Base-by-base conservation (phyloP, 1,139 yeast species). In the Zygotorulaspora mrakii region DNA sequence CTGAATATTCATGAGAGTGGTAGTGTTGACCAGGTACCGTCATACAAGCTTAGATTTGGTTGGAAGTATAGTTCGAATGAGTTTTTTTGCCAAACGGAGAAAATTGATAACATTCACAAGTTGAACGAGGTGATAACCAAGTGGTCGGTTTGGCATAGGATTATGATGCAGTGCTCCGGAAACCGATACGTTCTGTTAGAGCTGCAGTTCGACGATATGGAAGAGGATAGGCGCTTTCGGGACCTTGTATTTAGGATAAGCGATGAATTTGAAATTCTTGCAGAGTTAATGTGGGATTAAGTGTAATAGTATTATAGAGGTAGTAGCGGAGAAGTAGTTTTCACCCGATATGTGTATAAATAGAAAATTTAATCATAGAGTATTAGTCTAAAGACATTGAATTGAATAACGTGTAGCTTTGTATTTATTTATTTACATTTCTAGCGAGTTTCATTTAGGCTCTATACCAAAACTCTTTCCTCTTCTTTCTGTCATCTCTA, bases 381-480 rank as follows among this genome's bases (percentile, higher is more conserved):
- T 20, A 20, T 20, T 10, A 20, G 23, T 20, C 7, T 20, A 20
- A 20, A 20, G 10, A 7, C 10, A 10, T 7, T 20, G 7, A 10
- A 20, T 20, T 10, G n/a, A 17, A 30, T 17, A 20, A 21, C 17
- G n/a, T 22, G n/a, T n/a, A n/a, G n/a, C 28, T 16, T 17, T 7
- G 14, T 45, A 45, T 45, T 39, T 42, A 45, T 44, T 42, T 11
- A 46, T 30, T 33, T 31, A 17, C n/a, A 11, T 22, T 9, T 11
- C 13, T 14, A 10, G 5, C 14, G 5, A 11, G 31, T 53, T 73
- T n/a, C 14, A 7, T 22, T 54, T 70, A 80, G 50, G 80, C 82
- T 46, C 81, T 69, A 53, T 79, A 72, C 91, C 85, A 79, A 62
- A 70, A 62, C 53, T 71, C 67, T 49, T 68, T 74, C 61, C 89